Base-by-base conservation (phyloP, 2,329 filamentous ascomycete species). In the Cladobotryum mycophilum region DNA sequence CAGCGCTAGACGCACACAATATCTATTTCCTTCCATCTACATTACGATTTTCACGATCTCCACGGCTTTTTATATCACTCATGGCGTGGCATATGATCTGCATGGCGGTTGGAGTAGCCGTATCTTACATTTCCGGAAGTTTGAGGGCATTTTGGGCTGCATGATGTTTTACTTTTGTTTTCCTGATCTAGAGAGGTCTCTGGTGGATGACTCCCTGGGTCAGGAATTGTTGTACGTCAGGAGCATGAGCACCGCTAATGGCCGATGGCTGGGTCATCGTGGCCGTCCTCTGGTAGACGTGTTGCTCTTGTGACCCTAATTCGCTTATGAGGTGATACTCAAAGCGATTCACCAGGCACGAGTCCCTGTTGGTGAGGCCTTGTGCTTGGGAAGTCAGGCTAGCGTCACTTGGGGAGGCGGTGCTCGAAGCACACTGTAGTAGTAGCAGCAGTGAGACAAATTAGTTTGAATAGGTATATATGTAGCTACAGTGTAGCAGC, bases 1-100 rank as follows among this genome's bases (percentile, higher is more conserved):
- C 7, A 15, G 17, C 37, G n/a, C 11, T n/a, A 40, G n/a, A 40
- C 17, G 17, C 13, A 40, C 17, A 18, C 37, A 15, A 40, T n/a
- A 25, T 15, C 8, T 38, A 25, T 25, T 41, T 41, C 37, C 7
- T 25, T 17, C 38, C 41, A 48, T 36, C 43, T 25, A 41, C 38
- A 44, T 52, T 5, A 52, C 45, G 46, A 52, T 41, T 48, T 52
- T 44, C 47, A 51, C 44, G 49, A 51, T 47, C 49, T 40, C 8
- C 30, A 43, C 42, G 18, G 38, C 15, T 40, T 51, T 47, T 47
- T 45, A 51, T 51, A 47, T 51, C 44, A 47, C 15, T 38, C 44
- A 36, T 30, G 45, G 41, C 47, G 45, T 45, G 45, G 41, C 41
- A 45, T 36, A 35, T 41, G 25, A 30, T 30, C 18, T 52, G 50